Evolutionary conservation across 1,139 yeast genomes (phyloP).

Genomic region (Hemisphaericaspora subhashii): DNA sequence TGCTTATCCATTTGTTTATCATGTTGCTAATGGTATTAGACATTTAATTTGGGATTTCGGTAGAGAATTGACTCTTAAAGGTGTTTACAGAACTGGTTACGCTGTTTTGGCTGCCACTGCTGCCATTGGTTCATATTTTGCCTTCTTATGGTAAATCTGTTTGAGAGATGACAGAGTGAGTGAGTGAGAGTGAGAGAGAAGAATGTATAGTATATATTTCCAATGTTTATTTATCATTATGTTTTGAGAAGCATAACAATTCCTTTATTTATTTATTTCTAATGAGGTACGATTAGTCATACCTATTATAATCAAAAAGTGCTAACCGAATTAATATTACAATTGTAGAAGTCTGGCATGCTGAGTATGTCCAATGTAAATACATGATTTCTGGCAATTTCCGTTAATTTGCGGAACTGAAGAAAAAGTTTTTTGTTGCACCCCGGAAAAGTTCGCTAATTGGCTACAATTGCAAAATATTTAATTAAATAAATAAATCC

Average conservation of each 20-base stretch:
- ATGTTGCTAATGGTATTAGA: constrained; percentile 82
- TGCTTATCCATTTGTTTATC: constrained; percentile 86
- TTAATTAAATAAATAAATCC: constrained; percentile 1
- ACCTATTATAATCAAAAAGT: not conserved
- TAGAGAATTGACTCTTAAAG: constrained; percentile 71
- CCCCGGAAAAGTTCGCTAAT: constrained; percentile 2
- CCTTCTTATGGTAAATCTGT: constrained; percentile 36
- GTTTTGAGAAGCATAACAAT: not conserved
- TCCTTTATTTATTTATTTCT: constrained; percentile 3
- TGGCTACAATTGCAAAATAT: not conserved
- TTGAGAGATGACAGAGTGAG: not conserved
- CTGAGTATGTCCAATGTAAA: not conserved
- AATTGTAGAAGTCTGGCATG: too few relatives aligned
- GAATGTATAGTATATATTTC: not conserved
- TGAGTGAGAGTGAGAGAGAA: not conserved
- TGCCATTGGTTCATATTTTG: constrained; percentile 58
- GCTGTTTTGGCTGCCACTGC: constrained; percentile 74
- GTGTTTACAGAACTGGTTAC: constrained; percentile 92
- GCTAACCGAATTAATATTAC: too few relatives aligned
- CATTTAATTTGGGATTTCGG: constrained; percentile 93
- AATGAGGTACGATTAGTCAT: not conserved
- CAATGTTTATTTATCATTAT: not conserved
- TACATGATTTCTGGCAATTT: not conserved
- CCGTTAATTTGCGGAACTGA: not conserved
- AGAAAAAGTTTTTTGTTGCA: not conserved